These are phyloP conservation scores for Kwoniella europaea DNA, from an alignment of 768 basidiomycete species.

Conservation along the genomic window DNA sequence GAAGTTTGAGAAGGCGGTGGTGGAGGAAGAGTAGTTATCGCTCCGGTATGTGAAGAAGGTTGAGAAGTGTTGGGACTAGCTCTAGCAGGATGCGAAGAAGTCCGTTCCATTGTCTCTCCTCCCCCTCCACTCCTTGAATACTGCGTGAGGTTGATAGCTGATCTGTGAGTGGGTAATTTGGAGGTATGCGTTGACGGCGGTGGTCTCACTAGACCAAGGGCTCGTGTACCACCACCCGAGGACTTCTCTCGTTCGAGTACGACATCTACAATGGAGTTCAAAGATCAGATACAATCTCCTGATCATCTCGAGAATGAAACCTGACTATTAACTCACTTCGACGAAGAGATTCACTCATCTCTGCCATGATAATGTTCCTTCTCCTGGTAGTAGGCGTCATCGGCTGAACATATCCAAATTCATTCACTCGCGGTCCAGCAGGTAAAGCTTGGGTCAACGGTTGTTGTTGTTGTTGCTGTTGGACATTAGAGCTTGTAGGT, in stretches of 20 bases:
- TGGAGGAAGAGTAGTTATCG: constrained; percentile 14
- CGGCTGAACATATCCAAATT: constrained; percentile 35
- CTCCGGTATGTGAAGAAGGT: constrained; percentile 14
- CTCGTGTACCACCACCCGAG: constrained; percentile 9
- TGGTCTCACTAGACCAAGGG: constrained; percentile 25
- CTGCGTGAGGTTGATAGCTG: constrained; percentile 38
- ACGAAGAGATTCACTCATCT: constrained; percentile 51
- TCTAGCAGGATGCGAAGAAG: constrained; percentile 18
- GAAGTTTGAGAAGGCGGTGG: not conserved
- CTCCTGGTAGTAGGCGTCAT: constrained; percentile 46
- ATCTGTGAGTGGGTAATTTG: constrained; percentile 24
- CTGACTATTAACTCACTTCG: constrained; percentile 38
- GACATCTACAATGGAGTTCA: constrained; percentile 36
- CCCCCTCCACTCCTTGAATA: constrained; percentile 24
- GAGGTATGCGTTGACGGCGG: constrained; percentile 33
- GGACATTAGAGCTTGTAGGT: not conserved
- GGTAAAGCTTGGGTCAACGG: constrained; percentile 18
- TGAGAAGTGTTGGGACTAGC: constrained; percentile 23
- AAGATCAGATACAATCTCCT: not conserved
- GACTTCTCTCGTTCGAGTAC: constrained; percentile 52
- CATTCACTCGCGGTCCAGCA: constrained; percentile 25
- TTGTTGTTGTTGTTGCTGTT: not conserved
- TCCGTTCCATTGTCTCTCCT: constrained; percentile 32
- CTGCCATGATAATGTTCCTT: constrained; percentile 48
- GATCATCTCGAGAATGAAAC: not conserved